These are phyloP conservation scores for Pythium folliculosum DNA, from an alignment of 352 stramenopile genomes.

Conservation along the genomic window DNA sequence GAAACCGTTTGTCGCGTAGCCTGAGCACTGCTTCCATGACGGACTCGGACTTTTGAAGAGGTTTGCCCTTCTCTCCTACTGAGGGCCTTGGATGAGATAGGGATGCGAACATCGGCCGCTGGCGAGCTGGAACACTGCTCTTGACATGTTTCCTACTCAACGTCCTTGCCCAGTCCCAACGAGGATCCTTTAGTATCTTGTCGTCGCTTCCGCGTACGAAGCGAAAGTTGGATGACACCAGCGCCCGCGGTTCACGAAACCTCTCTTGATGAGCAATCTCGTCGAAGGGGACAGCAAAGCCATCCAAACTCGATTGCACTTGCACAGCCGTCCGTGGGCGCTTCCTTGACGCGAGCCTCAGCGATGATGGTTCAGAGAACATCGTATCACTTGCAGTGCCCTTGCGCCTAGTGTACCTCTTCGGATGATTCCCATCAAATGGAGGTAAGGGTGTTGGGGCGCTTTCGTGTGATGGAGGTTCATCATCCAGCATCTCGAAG, in stretches of 20 bases:
- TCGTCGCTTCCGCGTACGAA: slow-evolving; percentile 9
- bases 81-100: neutral
- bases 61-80: neutral
- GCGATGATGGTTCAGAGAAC: neutral
- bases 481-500: slow-evolving; percentile 5
- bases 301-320: slow-evolving; percentile 22
- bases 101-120: neutral
- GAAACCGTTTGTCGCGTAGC: slow-evolving; percentile 52
- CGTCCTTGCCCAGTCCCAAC: slow-evolving; percentile 29
- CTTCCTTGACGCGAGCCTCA: slow-evolving; percentile 3
- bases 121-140: neutral
- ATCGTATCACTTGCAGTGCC: neutral
- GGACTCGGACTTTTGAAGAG: neutral
- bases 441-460: neutral
- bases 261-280: neutral
- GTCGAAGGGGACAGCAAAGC: slow-evolving; percentile 15
- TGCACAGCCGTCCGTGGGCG: neutral
- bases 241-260: neutral
- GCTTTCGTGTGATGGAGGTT: neutral
- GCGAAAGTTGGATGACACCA: slow-evolving; percentile 19
- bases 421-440: neutral
- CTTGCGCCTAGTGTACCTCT: neutral
- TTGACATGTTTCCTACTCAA: slow-evolving; percentile 15
- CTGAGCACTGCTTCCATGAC: slow-evolving; percentile 54
- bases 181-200: slow-evolving; percentile 19